Base-by-base conservation (phyloP, 2,329 filamentous ascomycete species). In the Colletotrichum sp. region DNA sequence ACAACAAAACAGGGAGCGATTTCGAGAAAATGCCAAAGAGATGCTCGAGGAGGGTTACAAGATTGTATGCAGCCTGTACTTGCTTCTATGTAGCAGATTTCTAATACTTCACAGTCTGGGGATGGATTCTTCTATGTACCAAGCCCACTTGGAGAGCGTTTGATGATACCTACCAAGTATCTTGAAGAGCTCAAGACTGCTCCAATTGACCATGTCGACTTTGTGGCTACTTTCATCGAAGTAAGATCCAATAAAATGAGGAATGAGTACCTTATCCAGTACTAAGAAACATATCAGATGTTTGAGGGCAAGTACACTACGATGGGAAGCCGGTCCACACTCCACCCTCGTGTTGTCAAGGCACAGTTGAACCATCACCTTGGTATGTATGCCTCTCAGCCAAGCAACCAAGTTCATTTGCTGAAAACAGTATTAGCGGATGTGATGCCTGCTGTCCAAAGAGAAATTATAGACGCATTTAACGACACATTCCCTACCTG, bases 251-350 rank as follows among this genome's bases (percentile, higher is more conserved):
- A 52, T 6, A 6, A 22, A 6, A 52, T 59, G 8, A 15, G 2
- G 55, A 11, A 29, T 27, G 9, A 6, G 4, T 59, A 8, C 27
- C 0, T 29, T 29, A 2, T 12, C 27, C 29, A 30, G 15, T 13
- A 8, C 59, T n/a, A 34, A n/a, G 1, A 16, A 22, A 62, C 0
- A 16, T 5, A 6, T 34, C 13, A 70, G 66, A 83, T 83, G 81
- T 83, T 83, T 59, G 82, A 82, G 70, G 82, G 80, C n/a, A 80
- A 80, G 70, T 82, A 83, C 72, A 83, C 81, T 0, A 81, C 80
- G 1, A 80, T 83, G 75, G 81, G 82, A 19, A 82, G 79, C 44
- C 78, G 81, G 8, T 80, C 78, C 3, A 81, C 79, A 1, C 73
- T 82, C 25, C 82, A 82, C 52, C 80, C 81, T 15, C 75, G 81